Evolutionary conservation across 805 yeast genomes (phyloP).

Genomic region (Saccharomycopsis fodiens): DNA sequence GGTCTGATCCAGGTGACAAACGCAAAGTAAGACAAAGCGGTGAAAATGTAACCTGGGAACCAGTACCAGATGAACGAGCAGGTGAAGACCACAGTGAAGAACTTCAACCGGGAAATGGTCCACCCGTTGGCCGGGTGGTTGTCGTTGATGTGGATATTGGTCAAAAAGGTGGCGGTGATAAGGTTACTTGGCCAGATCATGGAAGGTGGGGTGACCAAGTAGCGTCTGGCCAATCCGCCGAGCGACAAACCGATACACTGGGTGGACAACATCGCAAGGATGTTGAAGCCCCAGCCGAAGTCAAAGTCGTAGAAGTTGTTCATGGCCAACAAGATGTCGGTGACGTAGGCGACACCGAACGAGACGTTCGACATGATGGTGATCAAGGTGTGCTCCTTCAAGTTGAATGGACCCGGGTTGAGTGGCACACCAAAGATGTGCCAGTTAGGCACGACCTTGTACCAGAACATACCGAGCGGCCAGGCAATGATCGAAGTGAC

Average conservation of each 20-base stretch:
- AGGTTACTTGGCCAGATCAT: constrained; percentile 66
- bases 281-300: constrained; percentile 45
- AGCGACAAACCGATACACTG: constrained; percentile 61
- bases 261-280: constrained; percentile 44
- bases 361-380: constrained; percentile 44
- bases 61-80: constrained; percentile 43
- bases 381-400: constrained; percentile 55
- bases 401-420: constrained; percentile 54
- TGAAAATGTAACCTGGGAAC: constrained; percentile 54
- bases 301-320: constrained; percentile 38
- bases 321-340: constrained; percentile 47
- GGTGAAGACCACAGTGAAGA: constrained; percentile 36
- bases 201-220: constrained; percentile 55
- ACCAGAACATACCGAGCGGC: constrained; percentile 38
- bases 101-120: constrained; percentile 44
- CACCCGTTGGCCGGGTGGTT: constrained; percentile 47
- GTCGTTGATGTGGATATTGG: constrained; percentile 40
- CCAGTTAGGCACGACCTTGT: constrained; percentile 25
- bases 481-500: constrained; percentile 47
- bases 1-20: constrained; percentile 61
- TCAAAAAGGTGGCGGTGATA: constrained; percentile 49
- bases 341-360: constrained; percentile 45
- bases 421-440: constrained; percentile 27
- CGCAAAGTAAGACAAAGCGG: constrained; percentile 51
- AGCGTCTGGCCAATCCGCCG: constrained; percentile 53